Conservation (phyloP, 306 rosid species). For the Hylodesmum podocarpum region DNA sequence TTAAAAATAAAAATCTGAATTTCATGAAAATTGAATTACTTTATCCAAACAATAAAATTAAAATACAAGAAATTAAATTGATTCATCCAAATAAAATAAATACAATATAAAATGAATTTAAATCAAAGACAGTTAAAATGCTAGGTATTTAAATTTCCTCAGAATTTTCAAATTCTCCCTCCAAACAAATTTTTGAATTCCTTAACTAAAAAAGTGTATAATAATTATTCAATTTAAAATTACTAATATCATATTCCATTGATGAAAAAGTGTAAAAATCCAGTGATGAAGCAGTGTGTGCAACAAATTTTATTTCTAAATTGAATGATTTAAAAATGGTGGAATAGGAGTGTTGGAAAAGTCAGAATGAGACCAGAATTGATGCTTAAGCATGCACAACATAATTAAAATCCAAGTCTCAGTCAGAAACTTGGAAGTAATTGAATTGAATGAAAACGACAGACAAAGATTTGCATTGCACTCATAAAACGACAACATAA, state of each 20-base stretch:
- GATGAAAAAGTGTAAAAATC: not conserved
- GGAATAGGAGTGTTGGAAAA: not conserved
- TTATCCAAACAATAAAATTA: no score
- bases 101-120: no score
- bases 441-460: conserved; percentile 25
- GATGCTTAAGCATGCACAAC: conserved; percentile 3
- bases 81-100: no score
- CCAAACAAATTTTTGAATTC: not conserved
- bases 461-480: not conserved
- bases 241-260: not conserved
- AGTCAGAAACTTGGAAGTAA: conserved; percentile 2
- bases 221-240: not conserved
- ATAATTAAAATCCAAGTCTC: conserved; percentile 22
- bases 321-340: not conserved
- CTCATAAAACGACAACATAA: conserved; percentile 18
- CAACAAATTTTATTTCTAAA: not conserved
- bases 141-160: no score
- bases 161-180: no score
- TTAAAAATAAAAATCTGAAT: no score
- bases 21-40: no score
- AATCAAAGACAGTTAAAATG: no score
- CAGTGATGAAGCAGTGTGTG: not conserved
- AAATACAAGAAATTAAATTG: no score
- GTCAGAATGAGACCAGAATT: not conserved
- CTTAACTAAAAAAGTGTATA: not conserved